Base-by-base conservation (phyloP, 1,139 yeast species). In the Neolecta irregularis region DNA sequence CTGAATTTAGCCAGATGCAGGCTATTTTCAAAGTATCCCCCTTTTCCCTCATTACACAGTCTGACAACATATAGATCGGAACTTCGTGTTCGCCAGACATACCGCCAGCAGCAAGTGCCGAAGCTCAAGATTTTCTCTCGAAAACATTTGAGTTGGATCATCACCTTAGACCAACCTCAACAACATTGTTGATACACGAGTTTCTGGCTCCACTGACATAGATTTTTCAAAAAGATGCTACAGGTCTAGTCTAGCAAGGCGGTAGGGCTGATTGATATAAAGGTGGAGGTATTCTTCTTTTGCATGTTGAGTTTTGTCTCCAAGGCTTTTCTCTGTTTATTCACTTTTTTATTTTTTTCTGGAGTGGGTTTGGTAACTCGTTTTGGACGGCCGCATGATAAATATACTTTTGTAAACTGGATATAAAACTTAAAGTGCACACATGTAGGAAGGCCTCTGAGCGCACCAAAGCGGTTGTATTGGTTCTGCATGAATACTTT, bases 1-100 rank as follows among this genome's bases (percentile, higher is more conserved):
- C 95, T 1, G 80, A 79, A 44, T 79, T 80, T 49, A 75, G 85
- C 40, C 95, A 83, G 54, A 81, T 83, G 93, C 95, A 85, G 57
- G 95, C 95, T 7, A 74, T 85, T 31, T 85, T 85, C 64, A 75
- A 77, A 24, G 24, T 23, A 26, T 21, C 11, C 19, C 6, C 13
- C 7, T 21, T 12, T 22, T 31, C 12, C 18, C 18, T 5, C 18
- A 23, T 31, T 31, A 31, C 7, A 21, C 21, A 24, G 12, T 12
- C 18, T 31, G 7, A 25, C 7, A 19, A 13, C n/a, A n/a, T 22
- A 30, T 22, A 21, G 52, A 79, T 85, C 44, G 96, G 95, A 2
- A 78, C 92, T 1, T 74, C 76, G 45, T 70, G 74, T 1, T 45
- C 58, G 1, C 96, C 96, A 0, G 73, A 68, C 31, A 65, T 79